phyloP scores from a whole-genome alignment of 2,329 filamentous ascomycete species.

The Pseudogymnoascus sp. region DNA sequence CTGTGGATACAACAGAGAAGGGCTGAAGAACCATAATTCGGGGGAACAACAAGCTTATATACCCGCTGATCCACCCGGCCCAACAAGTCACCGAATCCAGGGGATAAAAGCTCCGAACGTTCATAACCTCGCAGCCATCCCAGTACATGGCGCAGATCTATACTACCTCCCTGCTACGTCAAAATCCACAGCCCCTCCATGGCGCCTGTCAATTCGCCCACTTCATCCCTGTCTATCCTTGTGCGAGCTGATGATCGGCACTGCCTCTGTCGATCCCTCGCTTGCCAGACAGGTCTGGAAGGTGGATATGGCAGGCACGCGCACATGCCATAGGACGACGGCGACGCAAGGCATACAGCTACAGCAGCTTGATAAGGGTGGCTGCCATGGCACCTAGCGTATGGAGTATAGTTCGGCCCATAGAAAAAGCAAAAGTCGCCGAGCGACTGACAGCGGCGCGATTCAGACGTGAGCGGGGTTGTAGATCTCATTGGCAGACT shows the following conservation, averaged over 20 bases:
- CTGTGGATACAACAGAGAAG: slow-evolving; percentile 1
- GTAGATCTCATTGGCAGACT: not conserved
- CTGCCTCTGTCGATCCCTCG: not conserved
- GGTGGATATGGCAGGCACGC: not conserved
- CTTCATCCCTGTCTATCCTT: not conserved
- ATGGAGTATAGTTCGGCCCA: not conserved
- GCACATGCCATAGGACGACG: not conserved
- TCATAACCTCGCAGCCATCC: not conserved
- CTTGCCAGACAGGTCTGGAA: not conserved
- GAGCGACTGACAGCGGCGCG: not conserved
- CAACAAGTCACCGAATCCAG: not conserved
- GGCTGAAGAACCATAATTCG: not conserved
- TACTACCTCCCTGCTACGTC: not conserved
- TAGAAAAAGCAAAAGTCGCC: not conserved
- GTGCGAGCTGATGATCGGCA: not conserved
- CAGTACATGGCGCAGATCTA: not conserved
- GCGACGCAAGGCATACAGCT: not conserved
- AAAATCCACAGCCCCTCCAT: not conserved
- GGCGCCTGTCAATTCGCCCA: not conserved
- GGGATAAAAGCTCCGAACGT: not conserved
- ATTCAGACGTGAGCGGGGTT: not conserved
- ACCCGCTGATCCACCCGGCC: not conserved
- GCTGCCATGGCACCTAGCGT: not conserved
- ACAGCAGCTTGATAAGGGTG: not conserved
- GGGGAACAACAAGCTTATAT: slow-evolving; percentile 3